A percentile compares a stretch with the other conserved stretches of the same genome.
These are phyloP conservation scores for Alternaria dauci DNA, from an alignment of 2,329 filamentous ascomycete genomes.

Conservation along the genomic window DNA sequence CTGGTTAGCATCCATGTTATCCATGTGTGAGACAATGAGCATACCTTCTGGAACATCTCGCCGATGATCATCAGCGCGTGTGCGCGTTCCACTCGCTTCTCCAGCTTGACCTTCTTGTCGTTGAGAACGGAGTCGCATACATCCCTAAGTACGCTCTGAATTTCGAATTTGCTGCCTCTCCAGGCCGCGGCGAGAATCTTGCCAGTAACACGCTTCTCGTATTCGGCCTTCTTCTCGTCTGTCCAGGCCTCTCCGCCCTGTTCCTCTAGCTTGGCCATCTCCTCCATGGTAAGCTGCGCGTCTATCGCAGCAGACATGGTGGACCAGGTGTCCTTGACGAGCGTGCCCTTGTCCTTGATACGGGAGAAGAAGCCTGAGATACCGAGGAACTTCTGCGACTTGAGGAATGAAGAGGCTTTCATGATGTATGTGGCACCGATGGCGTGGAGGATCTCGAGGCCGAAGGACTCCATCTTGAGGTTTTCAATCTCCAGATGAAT, in stretches of 20 bases:
- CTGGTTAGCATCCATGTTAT: neutral
- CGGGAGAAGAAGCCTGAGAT: slow-evolving; percentile 94
- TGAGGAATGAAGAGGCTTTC: slow-evolving; percentile 87
- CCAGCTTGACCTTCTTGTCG: slow-evolving; percentile 77
- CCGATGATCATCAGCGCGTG: slow-evolving; percentile 89
- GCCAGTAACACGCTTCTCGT: slow-evolving; percentile 92
- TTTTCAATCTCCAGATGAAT: slow-evolving; percentile 95
- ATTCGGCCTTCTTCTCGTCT: slow-evolving; percentile 94
- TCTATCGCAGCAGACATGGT: slow-evolving; percentile 96
- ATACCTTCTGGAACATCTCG: slow-evolving; percentile 86
- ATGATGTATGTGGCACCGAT: slow-evolving; percentile 90
- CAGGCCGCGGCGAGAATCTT: slow-evolving; percentile 98
- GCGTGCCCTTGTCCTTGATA: slow-evolving; percentile 93
- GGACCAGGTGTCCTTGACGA: slow-evolving; percentile 98
- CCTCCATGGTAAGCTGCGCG: slow-evolving; percentile 97
- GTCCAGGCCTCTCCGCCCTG: slow-evolving; percentile 97
- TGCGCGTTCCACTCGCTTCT: slow-evolving; percentile 89
- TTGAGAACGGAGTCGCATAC: slow-evolving; percentile 90
- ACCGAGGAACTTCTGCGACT: slow-evolving; percentile 95
- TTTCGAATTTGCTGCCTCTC: slow-evolving; percentile 97
- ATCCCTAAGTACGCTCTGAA: slow-evolving; percentile 92
- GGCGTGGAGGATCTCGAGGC: slow-evolving; percentile 93
- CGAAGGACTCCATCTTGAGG: slow-evolving; percentile 98
- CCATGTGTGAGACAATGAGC: slow-evolving; percentile 29
- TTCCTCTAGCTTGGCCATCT: slow-evolving; percentile 97